A percentile compares a stretch with the other conserved stretches of the same genome.
Evolutionary conservation across 495 filamentous ascomycete species (phyloP).

Genomic region (Cudoniella acicularis): DNA sequence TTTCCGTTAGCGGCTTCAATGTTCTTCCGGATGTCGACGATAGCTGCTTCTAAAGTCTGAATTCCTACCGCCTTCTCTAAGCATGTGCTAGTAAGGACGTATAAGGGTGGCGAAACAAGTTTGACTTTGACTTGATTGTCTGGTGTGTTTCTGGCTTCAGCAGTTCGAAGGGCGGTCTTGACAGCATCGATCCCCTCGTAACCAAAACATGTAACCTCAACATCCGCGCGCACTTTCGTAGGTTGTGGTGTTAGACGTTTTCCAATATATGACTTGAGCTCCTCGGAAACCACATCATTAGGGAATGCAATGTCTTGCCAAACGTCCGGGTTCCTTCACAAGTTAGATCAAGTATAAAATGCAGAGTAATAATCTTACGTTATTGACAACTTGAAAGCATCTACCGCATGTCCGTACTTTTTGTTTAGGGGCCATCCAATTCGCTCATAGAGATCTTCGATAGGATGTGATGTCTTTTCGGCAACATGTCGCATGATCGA

Average conservation of each 20-base stretch:
- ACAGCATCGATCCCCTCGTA: conserved; percentile 99
- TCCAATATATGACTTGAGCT: conserved; percentile 88
- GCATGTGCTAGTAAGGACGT: conserved; percentile 90
- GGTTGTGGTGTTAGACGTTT: conserved; percentile 96
- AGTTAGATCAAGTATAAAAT: conserved; percentile 9
- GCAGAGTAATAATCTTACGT: conserved; percentile 56
- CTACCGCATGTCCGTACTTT: conserved; percentile 93
- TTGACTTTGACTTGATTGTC: conserved; percentile 96
- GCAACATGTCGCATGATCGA: conserved; percentile 97
- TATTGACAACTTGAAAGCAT: conserved; percentile 98
- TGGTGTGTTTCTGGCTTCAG: conserved; percentile 81
- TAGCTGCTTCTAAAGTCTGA: conserved; percentile 76
- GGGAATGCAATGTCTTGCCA: conserved; percentile 92
- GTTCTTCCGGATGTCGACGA: conserved; percentile 71
- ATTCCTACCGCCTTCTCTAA: conserved; percentile 89
- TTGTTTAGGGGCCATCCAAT: conserved; percentile 98
- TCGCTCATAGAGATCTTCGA: conserved; percentile 86
- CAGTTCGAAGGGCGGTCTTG: conserved; percentile 80
- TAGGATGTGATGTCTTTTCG: conserved; percentile 90
- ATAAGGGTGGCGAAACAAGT: conserved; percentile 91
- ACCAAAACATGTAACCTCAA: conserved; percentile 96
- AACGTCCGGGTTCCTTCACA: conserved; percentile 79
- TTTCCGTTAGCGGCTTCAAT: conserved; percentile 72
- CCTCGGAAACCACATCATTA: conserved; percentile 76
- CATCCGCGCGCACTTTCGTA: conserved; percentile 95